Base-by-base conservation (phyloP, 2,329 filamentous ascomycete species). In the Lachnellula subtilissima region DNA sequence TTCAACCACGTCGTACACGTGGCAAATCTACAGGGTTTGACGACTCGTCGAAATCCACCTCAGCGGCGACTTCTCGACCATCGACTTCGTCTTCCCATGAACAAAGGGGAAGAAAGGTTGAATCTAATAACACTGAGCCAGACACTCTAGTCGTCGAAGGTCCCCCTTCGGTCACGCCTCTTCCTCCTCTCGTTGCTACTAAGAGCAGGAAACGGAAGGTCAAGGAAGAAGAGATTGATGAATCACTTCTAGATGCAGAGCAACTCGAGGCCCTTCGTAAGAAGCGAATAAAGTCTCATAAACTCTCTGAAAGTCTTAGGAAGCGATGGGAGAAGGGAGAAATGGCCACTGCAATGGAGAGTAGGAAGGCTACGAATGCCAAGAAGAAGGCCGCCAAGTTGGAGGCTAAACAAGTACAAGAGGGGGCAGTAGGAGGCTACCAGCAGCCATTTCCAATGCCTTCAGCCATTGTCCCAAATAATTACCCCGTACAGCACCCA, bases 291-390 rank as follows among this genome's bases (percentile, higher is more conserved):
- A 57, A 56, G 17, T 59, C 57, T 9, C 43, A 43, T 5, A 61
- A 58, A 42, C 48, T 61, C 12, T 58, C 56, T 22, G 48, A 56
- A 19, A 58, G 56, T 42, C 40, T 56, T 22, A 39, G 53, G 37
- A 52, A 50, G 23, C 79, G 82, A 56, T 85, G 82, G 82, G 78
- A 78, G 48, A 82, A 80, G 32, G 82, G 82, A 17, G 80, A 80
- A 51, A 85, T 85, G 82, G 75, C 76, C 11, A 76, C 74, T 14
- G 82, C 81, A n/a, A 81, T 84, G 50, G 78, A 80, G 60, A 84
- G 84, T 66, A 76, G 81, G 52, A 83, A 83, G 63, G 80, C 79
- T 2, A 85, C 81, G 0, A 76, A 84, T 7, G 81, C 80, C 2
- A 78, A 78, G 2, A 84, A 84, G 69, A 84, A 84, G 70, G 75